Base-by-base conservation (phyloP, 495 filamentous ascomycete species). In the Podospora pseudopauciseta region DNA sequence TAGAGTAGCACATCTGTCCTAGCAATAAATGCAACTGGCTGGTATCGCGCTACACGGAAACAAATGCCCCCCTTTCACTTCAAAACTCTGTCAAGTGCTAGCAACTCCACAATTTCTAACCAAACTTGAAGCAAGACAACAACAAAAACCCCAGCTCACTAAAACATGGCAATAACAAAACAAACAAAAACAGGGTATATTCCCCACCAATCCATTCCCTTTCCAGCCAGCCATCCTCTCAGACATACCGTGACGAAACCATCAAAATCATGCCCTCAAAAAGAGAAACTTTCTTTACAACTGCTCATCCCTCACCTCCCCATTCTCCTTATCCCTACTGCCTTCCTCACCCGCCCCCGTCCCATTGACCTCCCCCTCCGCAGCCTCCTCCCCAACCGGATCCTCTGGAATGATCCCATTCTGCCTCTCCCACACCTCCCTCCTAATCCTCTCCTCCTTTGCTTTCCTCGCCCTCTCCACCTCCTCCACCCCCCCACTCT, bases 401-500 rank as follows among this genome's bases (percentile, higher is more conserved):
- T 77, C 70, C 32, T 73, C 76, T 2, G 70, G 68, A 26, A 78
- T 63, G 7, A 84, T 79, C 1, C 83, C 84, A 69, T 86, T 84
- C 79, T 89, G 84, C 62, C 86, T 79, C 71, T 93, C 91, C 89
- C 90, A 96, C 11, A 94, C 89, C 75, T 97, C 94, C 73, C 87
- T 88, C 67, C 94, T 83, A 61, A 92, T 92, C 75, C 88, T 86
- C 67, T 98, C 96, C 73, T 99, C 95, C 78, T 93, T 96, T 23
- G 87, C 86, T 72, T 88, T 90, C 66, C 96, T 83, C 58, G 92
- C 84, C 56, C 96, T 82, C 80, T 99, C 96, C 7, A 92, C 88
- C 80, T 99, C 95, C 80, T 98, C 96, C 11, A 96, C 87, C 2
- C 95, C 95, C 32, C 95, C 95, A 61, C 89, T 91, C 85, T 97